phyloP scores from a whole-genome alignment of 2,329 filamentous ascomycete species.

The Botrytis sinoallii region DNA sequence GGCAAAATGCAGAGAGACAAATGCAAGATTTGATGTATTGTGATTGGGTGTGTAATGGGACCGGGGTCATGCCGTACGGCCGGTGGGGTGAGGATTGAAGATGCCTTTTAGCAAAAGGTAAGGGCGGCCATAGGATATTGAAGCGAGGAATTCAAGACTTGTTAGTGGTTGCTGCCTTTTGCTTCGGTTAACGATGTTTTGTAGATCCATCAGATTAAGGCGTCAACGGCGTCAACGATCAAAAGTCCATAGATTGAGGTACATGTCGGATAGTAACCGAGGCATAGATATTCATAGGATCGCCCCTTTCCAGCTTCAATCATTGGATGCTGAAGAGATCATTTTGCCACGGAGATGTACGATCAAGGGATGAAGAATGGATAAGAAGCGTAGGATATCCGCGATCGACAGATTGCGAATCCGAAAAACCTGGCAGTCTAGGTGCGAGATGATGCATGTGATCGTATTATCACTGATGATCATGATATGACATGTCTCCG shows the following conservation, averaged over 20 bases:
- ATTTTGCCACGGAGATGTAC: neutral
- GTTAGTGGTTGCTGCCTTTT: neutral
- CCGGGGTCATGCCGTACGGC: conserved; percentile 18
- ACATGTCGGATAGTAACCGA: neutral
- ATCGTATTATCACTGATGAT: neutral
- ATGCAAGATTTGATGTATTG: neutral
- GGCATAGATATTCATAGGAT: neutral
- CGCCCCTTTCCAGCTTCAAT: neutral
- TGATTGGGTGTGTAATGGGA: conserved; percentile 18
- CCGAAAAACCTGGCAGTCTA: neutral
- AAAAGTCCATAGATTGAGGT: neutral
- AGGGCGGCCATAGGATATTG: conserved; percentile 12
- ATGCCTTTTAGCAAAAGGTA: conserved; percentile 1
- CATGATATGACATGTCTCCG: neutral
- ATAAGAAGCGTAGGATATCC: neutral
- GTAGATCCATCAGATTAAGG: conserved; percentile 5
- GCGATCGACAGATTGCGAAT: conserved; percentile 8
- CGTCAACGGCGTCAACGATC: neutral
- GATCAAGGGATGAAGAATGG: neutral
- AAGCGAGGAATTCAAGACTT: conserved; percentile 6
- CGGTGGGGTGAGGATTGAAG: conserved; percentile 1
- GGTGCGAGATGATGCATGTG: neutral
- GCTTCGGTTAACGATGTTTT: neutral
- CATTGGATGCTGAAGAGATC: neutral
- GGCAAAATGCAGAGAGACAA: conserved; percentile 7